Conservation (phyloP, 176 grass and related monocot species). For the Triticum turgidum region DNA sequence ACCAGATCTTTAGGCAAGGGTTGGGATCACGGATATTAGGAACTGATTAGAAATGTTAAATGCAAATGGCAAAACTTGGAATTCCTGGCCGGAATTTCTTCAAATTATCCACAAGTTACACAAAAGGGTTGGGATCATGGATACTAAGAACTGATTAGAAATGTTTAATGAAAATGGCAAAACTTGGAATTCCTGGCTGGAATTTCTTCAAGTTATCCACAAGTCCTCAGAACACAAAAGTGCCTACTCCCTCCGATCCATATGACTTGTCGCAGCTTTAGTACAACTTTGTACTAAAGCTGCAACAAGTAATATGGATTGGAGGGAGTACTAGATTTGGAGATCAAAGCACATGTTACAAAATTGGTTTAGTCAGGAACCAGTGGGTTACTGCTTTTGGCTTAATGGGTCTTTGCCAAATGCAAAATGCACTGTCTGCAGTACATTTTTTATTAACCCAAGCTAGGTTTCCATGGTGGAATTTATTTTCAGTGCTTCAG, state of each 20-base stretch:
- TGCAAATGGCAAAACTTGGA: neutral
- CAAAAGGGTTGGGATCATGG: neutral
- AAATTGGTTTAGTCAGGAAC: neutral
- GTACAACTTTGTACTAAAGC: too few species aligned
- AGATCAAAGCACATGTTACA: neutral
- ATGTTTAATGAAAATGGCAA: neutral
- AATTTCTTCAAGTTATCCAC: neutral
- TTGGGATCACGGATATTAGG: neutral
- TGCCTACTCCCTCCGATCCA: neutral
- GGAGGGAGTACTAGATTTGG: neutral
- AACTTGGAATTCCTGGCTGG: neutral
- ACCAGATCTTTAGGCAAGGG: neutral
- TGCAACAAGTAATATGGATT: too few species aligned
- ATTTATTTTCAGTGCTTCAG: conserved; percentile 4
- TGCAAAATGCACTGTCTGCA: neutral
- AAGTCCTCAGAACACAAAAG: neutral
- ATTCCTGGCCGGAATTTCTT: neutral
- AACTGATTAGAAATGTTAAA: neutral
- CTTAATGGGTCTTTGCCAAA: neutral
- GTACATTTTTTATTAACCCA: neutral
- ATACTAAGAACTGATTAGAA: neutral
- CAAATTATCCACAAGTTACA: neutral
- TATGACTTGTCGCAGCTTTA: too few species aligned
- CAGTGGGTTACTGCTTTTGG: neutral
- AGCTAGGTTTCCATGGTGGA: neutral